Percentiles rank a stretch among this genome's conserved stretches.
These are phyloP conservation scores for Mortierella antarctica DNA, from an alignment of 192 early-diverging fungal genomes.

Conservation along the genomic window DNA sequence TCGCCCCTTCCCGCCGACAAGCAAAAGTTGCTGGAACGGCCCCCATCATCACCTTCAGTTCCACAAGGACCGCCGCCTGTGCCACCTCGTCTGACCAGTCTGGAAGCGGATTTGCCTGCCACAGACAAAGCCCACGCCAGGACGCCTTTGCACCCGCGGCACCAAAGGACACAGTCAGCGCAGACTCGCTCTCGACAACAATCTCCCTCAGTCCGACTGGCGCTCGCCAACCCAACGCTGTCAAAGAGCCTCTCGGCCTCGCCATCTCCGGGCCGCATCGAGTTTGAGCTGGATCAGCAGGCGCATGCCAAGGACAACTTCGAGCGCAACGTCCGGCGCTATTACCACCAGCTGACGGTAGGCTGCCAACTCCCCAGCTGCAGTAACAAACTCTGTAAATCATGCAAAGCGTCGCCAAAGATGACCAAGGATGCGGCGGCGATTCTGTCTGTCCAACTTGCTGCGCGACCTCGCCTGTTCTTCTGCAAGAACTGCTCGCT, in stretches of 20 bases:
- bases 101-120: not conserved
- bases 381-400: conserved; percentile 34
- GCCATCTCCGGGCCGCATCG: conserved; percentile 22
- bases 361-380: conserved; percentile 27
- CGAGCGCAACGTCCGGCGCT: conserved; percentile 39
- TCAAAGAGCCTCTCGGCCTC: conserved; percentile 43
- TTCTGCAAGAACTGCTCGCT: conserved; percentile 31
- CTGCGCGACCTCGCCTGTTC: conserved; percentile 37
- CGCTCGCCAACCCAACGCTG: conserved; percentile 41
- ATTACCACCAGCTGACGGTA: conserved; percentile 45
- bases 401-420: conserved; percentile 25
- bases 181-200: conserved; percentile 13
- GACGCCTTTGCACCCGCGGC: conserved; percentile 13
- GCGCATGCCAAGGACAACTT: conserved; percentile 28
- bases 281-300: conserved; percentile 15
- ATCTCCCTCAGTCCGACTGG: conserved; percentile 40
- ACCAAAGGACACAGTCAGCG: conserved; percentile 23
- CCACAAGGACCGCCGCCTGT: not conserved
- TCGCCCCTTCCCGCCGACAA: no score
- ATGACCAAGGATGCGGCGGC: conserved; percentile 51
- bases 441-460: conserved; percentile 41
- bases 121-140: not conserved
- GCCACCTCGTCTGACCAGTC: not conserved
- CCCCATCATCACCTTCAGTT: no score
- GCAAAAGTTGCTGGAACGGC: no score